A percentile compares a stretch with the other conserved stretches of the same genome.
Evolutionary conservation across 345 rosid species (phyloP).

Genomic region (Gossypium arboreum): DNA sequence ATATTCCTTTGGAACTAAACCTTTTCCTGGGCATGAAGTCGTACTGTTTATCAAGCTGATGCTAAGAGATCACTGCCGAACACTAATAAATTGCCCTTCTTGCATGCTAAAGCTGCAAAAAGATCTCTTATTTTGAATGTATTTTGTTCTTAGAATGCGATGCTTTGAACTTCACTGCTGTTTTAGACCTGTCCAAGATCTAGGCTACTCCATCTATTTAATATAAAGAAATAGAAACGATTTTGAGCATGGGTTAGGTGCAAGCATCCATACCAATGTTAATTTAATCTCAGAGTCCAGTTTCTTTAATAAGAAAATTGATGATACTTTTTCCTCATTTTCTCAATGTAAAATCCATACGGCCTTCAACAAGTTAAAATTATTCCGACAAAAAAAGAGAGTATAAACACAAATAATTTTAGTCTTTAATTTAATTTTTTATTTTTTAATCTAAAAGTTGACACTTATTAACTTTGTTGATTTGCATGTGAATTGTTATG

Average conservation of each 20-base stretch:
- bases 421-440: too few relatives aligned
- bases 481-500: too few relatives aligned
- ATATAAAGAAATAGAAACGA: neutral
- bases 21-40: neutral
- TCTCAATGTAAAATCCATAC: too few relatives aligned
- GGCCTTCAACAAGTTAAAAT: too few relatives aligned
- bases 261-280: neutral
- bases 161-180: neutral
- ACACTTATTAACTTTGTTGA: too few relatives aligned
- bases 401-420: too few relatives aligned
- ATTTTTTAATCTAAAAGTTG: too few relatives aligned
- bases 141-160: neutral
- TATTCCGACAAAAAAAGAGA: too few relatives aligned
- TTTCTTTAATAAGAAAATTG: too few relatives aligned
- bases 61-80: neutral
- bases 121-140: neutral
- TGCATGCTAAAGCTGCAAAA: neutral
- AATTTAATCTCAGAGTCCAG: too few relatives aligned
- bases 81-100: neutral
- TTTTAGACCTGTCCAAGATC: neutral
- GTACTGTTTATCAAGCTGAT: too few relatives aligned
- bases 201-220: neutral
- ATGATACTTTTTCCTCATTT: too few relatives aligned
- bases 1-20: neutral
- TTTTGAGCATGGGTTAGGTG: neutral